Percentiles rank a stretch among this genome's conserved stretches.
Evolutionary conservation across 441 rosid species (phyloP).

Genomic region (Jatropha podagrica): DNA sequence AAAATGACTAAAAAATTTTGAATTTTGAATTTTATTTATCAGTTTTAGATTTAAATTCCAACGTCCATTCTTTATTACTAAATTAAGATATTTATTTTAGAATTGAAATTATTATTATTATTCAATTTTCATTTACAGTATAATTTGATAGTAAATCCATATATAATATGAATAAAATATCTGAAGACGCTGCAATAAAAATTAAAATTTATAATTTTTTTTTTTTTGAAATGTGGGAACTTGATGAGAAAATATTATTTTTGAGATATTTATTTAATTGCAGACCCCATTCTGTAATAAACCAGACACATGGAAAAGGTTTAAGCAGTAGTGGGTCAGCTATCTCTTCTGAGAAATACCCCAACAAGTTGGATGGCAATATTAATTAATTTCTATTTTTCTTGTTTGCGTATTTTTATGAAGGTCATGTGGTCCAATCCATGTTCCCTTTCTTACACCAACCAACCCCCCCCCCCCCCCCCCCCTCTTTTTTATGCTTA

Average conservation of each 20-base stretch:
- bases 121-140: too few relatives aligned
- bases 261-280: conserved; percentile 18
- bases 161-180: too few relatives aligned
- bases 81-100: not conserved
- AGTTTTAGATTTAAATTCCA: too few relatives aligned
- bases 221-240: conserved; percentile 11
- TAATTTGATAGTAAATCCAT: too few relatives aligned
- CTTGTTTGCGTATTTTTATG: conserved; percentile 37
- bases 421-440: conserved; percentile 60
- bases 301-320: conserved; percentile 50
- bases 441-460: conserved; percentile 40
- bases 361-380: conserved; percentile 67
- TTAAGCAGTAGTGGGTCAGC: conserved; percentile 40
- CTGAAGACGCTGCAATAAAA: too few relatives aligned
- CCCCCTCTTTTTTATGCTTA: conserved; percentile 31
- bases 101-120: too few relatives aligned
- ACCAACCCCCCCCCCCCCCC: too few relatives aligned
- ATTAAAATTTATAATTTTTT: too few relatives aligned
- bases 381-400: conserved; percentile 32
- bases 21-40: not conserved
- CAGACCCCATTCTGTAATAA: conserved; percentile 42
- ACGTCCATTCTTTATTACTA: too few relatives aligned
- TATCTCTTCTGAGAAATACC: conserved; percentile 49
- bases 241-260: conserved; percentile 11
- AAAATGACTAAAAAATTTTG: conserved; percentile 16